These are phyloP conservation scores for Athelia sp. DNA, from an alignment of 1,284 basidiomycete species.

Conservation along the genomic window DNA sequence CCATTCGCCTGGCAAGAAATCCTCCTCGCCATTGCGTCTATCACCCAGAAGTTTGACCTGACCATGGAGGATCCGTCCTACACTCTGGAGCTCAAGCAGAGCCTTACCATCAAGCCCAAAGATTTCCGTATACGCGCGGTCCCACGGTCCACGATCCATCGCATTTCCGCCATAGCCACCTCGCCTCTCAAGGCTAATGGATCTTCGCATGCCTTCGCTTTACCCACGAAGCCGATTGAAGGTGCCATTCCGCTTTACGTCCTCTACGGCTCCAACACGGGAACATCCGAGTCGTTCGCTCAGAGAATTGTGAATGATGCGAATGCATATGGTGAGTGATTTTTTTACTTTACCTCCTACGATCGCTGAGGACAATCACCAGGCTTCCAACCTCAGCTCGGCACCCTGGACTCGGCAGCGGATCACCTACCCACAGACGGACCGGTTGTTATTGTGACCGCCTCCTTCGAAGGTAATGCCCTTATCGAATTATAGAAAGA, in stretches of 20 bases:
- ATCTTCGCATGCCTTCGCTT: background rate
- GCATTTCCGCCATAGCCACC: constrained; percentile 10
- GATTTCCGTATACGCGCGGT: constrained; percentile 36
- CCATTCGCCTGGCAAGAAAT: constrained; percentile 48
- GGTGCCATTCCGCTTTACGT: constrained; percentile 29
- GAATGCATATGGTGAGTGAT: constrained; percentile 27
- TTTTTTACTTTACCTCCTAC: background rate
- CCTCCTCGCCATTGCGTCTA: constrained; percentile 32
- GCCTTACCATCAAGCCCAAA: constrained; percentile 44
- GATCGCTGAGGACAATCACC: background rate
- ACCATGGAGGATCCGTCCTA: constrained; percentile 37
- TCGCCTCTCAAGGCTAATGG: constrained; percentile 2
- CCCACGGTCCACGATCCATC: constrained; percentile 20
- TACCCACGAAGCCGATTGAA: background rate
- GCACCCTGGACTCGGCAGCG: constrained; percentile 38
- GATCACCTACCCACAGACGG: constrained; percentile 39
- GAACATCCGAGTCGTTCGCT: constrained; percentile 46
- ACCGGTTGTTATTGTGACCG: constrained; percentile 44
- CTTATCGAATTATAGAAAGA: background rate
- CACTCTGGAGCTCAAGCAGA: constrained; percentile 37
- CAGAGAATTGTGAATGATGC: constrained; percentile 40
- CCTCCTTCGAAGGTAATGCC: constrained; percentile 42
- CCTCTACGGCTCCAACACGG: constrained; percentile 46
- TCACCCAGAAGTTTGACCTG: constrained; percentile 43
- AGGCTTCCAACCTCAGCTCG: constrained; percentile 38